phyloP scores from a whole-genome alignment of 768 basidiomycete genomes.

The Termitomyces eurrhizus region DNA sequence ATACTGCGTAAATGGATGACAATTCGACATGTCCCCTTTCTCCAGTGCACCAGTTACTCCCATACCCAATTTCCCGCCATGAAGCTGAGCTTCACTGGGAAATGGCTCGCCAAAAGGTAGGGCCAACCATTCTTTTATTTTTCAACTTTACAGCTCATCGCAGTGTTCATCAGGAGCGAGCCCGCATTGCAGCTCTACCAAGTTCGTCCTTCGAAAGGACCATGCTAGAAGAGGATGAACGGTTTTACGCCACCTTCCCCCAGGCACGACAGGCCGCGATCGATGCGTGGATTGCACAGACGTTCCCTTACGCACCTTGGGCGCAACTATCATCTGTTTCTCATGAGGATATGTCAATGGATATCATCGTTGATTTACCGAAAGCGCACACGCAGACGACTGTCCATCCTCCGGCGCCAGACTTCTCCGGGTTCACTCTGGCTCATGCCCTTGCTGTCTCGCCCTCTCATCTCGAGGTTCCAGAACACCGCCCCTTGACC shows the following conservation, averaged over 20 bases:
- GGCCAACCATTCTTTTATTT: background rate
- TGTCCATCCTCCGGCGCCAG: background rate
- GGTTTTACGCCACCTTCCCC: conserved; percentile 18
- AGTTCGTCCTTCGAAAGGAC: conserved; percentile 14
- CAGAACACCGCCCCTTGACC: background rate
- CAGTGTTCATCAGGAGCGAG: conserved; percentile 1
- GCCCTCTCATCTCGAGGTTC: background rate
- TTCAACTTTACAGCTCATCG: background rate
- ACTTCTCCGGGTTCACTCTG: conserved; percentile 2
- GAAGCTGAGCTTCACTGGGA: conserved; percentile 15
- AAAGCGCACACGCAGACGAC: background rate
- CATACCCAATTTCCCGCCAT: conserved; percentile 3
- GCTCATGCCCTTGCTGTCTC: conserved; percentile 1
- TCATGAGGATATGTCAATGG: background rate
- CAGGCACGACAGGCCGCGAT: conserved; percentile 15
- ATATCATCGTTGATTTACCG: background rate
- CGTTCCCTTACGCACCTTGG: conserved; percentile 1
- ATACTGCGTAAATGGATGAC: background rate
- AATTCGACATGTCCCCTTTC: background rate
- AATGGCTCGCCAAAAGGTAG: conserved; percentile 10
- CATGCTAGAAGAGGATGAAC: conserved; percentile 17
- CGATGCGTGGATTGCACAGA: conserved; percentile 10
- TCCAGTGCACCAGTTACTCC: background rate
- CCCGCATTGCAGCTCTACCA: background rate
- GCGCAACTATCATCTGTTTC: background rate